Evolutionary conservation across 192 early-diverging fungal species (phyloP).

Genomic region (Gonapodya sp.): DNA sequence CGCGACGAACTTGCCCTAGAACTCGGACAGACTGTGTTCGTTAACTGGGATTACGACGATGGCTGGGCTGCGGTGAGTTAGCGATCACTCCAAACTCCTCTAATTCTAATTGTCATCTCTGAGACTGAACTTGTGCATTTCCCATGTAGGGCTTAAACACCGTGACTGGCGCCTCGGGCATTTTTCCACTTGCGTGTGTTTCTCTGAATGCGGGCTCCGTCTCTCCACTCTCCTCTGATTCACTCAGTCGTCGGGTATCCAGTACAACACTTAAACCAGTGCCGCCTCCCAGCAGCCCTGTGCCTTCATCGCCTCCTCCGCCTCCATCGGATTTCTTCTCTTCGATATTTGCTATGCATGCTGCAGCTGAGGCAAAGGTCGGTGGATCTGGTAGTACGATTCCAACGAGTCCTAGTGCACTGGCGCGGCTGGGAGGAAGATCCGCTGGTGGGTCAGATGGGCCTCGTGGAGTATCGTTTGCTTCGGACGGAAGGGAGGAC

Average conservation of each 20-base stretch:
- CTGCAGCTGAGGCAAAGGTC: no score
- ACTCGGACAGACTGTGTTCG: neutral
- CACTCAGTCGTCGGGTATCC: no score
- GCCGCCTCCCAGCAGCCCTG: no score
- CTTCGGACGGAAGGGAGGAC: neutral
- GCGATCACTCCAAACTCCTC: no score
- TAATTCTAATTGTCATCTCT: no score
- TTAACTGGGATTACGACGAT: neutral
- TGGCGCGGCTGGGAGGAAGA: neutral
- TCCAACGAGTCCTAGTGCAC: neutral
- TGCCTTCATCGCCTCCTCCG: no score
- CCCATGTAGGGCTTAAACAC: neutral
- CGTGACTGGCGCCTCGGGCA: neutral
- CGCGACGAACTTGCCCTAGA: neutral
- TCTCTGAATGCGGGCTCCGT: no score
- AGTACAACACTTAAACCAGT: no score
- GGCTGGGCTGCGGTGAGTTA: neutral
- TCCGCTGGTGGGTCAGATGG: neutral
- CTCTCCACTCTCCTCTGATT: no score
- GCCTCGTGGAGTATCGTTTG: neutral
- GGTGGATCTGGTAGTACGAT: neutral
- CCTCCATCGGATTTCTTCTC: no score
- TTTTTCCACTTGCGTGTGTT: neutral
- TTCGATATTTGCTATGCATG: no score
- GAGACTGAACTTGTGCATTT: no score